phyloP scores from a whole-genome alignment of 163 green algal species.

The Scenedesmus sp. region DNA sequence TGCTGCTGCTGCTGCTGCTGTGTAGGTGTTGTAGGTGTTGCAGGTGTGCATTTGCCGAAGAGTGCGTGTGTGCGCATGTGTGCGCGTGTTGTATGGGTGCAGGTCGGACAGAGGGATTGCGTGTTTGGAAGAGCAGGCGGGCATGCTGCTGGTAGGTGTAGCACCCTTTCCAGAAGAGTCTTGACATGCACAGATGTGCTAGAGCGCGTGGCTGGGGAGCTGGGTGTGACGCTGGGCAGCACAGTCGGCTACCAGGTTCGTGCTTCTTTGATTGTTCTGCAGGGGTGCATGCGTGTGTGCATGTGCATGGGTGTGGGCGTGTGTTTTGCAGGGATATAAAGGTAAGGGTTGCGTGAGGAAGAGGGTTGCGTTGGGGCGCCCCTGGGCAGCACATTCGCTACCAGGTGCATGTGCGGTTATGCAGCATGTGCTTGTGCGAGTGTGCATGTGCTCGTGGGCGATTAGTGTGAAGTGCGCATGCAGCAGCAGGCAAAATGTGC shows the following conservation, averaged over 20 bases:
- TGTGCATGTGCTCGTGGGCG: too few relatives aligned
- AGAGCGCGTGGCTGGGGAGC: constrained; percentile 88
- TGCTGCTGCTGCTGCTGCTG: not conserved
- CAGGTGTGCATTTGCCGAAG: not conserved
- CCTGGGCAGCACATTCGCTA: too few relatives aligned
- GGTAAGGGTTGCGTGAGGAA: too few relatives aligned
- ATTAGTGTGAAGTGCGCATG: too few relatives aligned
- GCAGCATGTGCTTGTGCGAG: too few relatives aligned
- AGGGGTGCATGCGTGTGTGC: not conserved
- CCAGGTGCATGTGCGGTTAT: too few relatives aligned
- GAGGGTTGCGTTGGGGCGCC: too few relatives aligned
- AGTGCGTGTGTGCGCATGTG: not conserved
- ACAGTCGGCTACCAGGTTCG: constrained; percentile 91
- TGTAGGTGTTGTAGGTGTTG: not conserved
- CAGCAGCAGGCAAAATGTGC: too few relatives aligned
- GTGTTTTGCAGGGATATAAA: too few relatives aligned
- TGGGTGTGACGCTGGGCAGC: constrained; percentile 77
- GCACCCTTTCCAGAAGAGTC: constrained; percentile 57
- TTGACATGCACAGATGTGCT: too few relatives aligned
- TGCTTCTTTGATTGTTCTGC: too few relatives aligned
- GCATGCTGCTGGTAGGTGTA: constrained; percentile 86
- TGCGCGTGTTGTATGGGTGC: not conserved
- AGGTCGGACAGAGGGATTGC: not conserved
- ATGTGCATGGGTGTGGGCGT: too few relatives aligned
- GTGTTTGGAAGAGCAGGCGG: constrained; percentile 89